phyloP scores from a whole-genome alignment of 371 early-diverging fungal species.

The Mucor indicus region DNA sequence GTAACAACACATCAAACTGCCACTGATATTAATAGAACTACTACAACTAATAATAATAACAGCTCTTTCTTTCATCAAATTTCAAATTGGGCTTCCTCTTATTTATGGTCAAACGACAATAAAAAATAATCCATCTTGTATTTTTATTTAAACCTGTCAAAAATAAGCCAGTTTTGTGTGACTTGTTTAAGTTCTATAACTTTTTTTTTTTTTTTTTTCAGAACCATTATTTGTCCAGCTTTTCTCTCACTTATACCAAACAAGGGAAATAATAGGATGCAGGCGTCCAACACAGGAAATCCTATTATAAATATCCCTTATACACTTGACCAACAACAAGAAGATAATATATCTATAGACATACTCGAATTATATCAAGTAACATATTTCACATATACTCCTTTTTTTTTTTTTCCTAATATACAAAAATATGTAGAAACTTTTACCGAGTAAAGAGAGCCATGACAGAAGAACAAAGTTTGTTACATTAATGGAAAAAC shows the following conservation, averaged over 20 bases:
- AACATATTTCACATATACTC: neutral
- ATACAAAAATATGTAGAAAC: constrained; percentile 24
- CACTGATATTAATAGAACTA: constrained; percentile 15
- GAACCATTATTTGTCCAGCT: too few relatives aligned
- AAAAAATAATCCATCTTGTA: neutral
- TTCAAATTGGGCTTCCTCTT: constrained; percentile 21
- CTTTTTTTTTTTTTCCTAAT: neutral
- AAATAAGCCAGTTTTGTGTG: too few relatives aligned
- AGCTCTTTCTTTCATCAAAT: constrained; percentile 10
- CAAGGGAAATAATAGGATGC: too few relatives aligned
- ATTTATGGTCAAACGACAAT: constrained; percentile 9
- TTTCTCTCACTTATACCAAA: too few relatives aligned
- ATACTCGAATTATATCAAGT: constrained; percentile 20
- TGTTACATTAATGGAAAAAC: constrained; percentile 51
- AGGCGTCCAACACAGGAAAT: too few relatives aligned
- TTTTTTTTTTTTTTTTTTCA: too few relatives aligned
- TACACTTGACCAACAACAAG: constrained; percentile 14
- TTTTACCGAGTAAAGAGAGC: constrained; percentile 60
- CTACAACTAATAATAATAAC: neutral
- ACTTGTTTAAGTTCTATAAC: too few relatives aligned
- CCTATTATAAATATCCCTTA: constrained; percentile 14
- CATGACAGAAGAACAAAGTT: constrained; percentile 49
- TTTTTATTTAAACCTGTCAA: too few relatives aligned
- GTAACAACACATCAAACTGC: constrained; percentile 25
- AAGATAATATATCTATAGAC: constrained; percentile 17